Conservation (phyloP, 306 rosid species). For the Vigna nakashimae region DNA sequence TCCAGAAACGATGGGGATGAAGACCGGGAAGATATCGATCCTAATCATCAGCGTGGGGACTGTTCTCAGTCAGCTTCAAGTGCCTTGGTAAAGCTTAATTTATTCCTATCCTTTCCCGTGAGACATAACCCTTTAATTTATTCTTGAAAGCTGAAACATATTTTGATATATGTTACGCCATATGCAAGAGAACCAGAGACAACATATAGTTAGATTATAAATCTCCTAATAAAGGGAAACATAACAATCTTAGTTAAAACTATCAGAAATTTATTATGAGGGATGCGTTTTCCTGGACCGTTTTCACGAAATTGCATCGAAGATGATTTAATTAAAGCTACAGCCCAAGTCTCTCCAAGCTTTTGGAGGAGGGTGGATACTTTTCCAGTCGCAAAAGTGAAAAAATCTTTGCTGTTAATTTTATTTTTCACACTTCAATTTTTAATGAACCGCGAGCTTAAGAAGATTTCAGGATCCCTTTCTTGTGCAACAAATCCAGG, state of each 20-base stretch:
- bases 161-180: conserved; percentile 3
- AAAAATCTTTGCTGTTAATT: neutral
- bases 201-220: neutral
- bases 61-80: conserved; percentile 60
- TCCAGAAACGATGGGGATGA: conserved; percentile 40
- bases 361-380: neutral
- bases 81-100: conserved; percentile 58
- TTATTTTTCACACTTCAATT: neutral
- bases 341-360: neutral
- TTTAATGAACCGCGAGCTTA: neutral
- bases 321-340: neutral
- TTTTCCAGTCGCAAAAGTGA: neutral
- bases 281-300: neutral
- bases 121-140: neutral
- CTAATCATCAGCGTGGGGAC: conserved; percentile 41
- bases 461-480: neutral
- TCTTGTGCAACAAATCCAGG: neutral
- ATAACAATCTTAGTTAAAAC: neutral
- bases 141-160: conserved; percentile 1
- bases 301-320: neutral
- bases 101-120: neutral
- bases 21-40: conserved; percentile 49
- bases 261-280: neutral
- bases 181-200: neutral
- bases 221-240: neutral